These are phyloP conservation scores for Fusarium palustre DNA, from an alignment of 2,329 filamentous ascomycete species.

Conservation along the genomic window DNA sequence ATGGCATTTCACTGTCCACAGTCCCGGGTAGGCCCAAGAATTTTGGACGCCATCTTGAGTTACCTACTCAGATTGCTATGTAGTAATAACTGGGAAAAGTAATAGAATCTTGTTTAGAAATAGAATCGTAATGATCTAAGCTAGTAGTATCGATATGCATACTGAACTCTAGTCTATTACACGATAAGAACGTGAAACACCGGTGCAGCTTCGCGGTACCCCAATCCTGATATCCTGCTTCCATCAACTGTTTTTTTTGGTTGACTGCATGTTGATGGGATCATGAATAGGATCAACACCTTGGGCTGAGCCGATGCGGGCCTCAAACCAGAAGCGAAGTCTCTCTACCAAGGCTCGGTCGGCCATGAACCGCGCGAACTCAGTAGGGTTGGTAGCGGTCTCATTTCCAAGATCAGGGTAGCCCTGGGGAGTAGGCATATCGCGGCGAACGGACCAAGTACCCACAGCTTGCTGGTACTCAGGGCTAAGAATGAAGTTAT, in stretches of 20 bases:
- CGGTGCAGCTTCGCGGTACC: too few relatives aligned
- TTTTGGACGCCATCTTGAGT: not conserved
- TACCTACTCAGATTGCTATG: too few relatives aligned
- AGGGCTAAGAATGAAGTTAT: slow-evolving; percentile 23
- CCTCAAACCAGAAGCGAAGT: slow-evolving; percentile 26
- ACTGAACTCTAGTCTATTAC: not conserved
- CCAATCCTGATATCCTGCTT: too few relatives aligned
- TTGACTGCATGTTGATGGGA: not conserved
- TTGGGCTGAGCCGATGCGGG: slow-evolving; percentile 9
- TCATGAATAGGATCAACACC: slow-evolving; percentile 4
- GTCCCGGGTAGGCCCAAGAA: slow-evolving; percentile 4
- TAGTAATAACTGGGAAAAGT: not conserved
- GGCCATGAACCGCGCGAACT: slow-evolving; percentile 21
- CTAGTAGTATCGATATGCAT: not conserved
- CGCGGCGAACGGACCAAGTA: slow-evolving; percentile 25
- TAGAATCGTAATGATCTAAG: not conserved
- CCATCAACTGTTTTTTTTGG: too few relatives aligned
- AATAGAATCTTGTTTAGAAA: not conserved
- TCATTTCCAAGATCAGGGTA: slow-evolving; percentile 18
- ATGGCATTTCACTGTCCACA: not conserved
- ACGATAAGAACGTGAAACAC: too few relatives aligned
- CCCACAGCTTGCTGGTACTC: slow-evolving; percentile 1
- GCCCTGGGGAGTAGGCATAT: not conserved
- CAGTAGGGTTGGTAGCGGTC: slow-evolving; percentile 20
- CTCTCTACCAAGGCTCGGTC: slow-evolving; percentile 20